Base-by-base conservation (phyloP, 2,329 filamentous ascomycete genomes). In the Talaromyces sp. region DNA sequence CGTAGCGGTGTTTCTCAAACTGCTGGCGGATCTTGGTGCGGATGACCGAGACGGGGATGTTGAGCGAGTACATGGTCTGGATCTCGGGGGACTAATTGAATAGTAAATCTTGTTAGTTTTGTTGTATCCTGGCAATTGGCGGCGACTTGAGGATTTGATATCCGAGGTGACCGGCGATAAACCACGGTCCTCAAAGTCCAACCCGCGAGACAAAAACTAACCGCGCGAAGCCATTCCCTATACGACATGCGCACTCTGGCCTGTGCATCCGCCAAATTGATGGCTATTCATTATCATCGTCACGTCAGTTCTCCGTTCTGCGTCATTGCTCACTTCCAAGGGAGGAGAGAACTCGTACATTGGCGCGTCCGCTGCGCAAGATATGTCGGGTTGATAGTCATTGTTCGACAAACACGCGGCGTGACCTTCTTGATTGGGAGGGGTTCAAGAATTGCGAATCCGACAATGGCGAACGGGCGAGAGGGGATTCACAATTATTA, bases 11-110 rank as follows among this genome's bases (percentile, higher is more conserved):
- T 74, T 92, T 86, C 83, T 99, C 95, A 75, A 97, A 99, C 76
- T 99, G 93, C 80, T 98, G 90, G 75, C 95, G 87, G 76, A 98
- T 90, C 81, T 96, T 93, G 63, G 93, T 96, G 70, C 95, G 90
- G 74, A 99, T 88, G 65, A 85, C 84, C 47, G 93, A 90, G 58
- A 97, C 88, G 58, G 93, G 92, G 73, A 96, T 86, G 75, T 91
- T 91, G 72, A 99, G 82, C 65, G 90, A 90, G 86, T 99, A 99
- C 92, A 98, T 96, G 65, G 87, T 90, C 78, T 98, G 95, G 73
- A 99, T 93, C 77, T 98, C 93, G 64, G 95, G 93, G 47, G 92
- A 92, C 95, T 99, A 39, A 75, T 64, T 9, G 25, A 17, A 53
- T 5, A 28, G 28, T 6, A 19, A 22, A n/a, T 5, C 13, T n/a